phyloP scores from a whole-genome alignment of 192 early-diverging fungal species.

The Podila horticola region DNA sequence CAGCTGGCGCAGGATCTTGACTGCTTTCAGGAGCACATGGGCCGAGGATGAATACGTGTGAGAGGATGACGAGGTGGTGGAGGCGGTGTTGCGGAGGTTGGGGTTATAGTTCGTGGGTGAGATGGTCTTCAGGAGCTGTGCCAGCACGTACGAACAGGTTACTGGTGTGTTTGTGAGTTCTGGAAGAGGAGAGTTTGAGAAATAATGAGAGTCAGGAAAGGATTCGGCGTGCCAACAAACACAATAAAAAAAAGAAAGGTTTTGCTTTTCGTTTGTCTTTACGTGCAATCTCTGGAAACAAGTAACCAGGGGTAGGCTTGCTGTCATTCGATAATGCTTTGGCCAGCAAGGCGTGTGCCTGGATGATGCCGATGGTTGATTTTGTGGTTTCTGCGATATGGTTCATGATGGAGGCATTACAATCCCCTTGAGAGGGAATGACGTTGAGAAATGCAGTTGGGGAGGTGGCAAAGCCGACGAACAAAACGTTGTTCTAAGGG shows the following conservation, averaged over 20 bases:
- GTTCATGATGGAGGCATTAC: constrained; percentile 11
- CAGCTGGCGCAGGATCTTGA: constrained; percentile 48
- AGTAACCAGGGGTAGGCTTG: constrained; percentile 50
- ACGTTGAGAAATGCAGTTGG: not conserved
- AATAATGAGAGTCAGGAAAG: not conserved
- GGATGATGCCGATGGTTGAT: constrained; percentile 41
- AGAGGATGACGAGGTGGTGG: constrained; percentile 2
- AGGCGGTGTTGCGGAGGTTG: not conserved
- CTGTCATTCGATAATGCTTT: constrained; percentile 44
- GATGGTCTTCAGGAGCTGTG: constrained; percentile 36
- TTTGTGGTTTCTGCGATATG: constrained; percentile 33
- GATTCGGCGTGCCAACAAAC: not conserved
- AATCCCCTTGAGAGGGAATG: not conserved
- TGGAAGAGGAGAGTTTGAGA: not conserved
- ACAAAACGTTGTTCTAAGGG: too few relatives aligned
- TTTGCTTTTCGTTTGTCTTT: not conserved
- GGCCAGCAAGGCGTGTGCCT: constrained; percentile 33
- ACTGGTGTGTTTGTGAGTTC: constrained; percentile 33
- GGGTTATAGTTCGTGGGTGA: constrained; percentile 9
- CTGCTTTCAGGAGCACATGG: constrained; percentile 36
- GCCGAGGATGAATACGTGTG: constrained; percentile 20
- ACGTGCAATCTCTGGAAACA: constrained; percentile 47
- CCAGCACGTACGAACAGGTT: constrained; percentile 15
- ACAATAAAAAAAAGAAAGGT: not conserved
- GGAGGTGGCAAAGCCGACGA: too few relatives aligned